A percentile compares a stretch with the other conserved stretches of the same genome.
Evolutionary conservation across 2,329 filamentous ascomycete species (phyloP).

Genomic region (Stylonectria norvegica): DNA sequence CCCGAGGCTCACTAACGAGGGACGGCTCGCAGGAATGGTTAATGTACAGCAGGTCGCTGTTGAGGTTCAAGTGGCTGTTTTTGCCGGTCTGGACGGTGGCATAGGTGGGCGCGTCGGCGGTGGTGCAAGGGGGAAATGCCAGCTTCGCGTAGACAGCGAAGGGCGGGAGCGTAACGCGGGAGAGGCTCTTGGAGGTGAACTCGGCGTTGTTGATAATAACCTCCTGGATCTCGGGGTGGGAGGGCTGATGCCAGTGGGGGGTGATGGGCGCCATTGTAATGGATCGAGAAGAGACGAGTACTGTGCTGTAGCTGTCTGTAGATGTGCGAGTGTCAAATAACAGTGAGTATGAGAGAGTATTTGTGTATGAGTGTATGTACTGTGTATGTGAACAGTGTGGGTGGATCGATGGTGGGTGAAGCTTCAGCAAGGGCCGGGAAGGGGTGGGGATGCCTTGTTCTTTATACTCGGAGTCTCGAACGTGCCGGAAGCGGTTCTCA

Average conservation of each 20-base stretch:
- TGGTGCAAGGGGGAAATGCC: constrained; percentile 59
- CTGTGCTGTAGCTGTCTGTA: too few relatives aligned
- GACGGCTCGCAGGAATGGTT: constrained; percentile 67
- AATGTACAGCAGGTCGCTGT: constrained; percentile 64
- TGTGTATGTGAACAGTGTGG: too few relatives aligned
- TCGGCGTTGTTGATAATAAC: constrained; percentile 52
- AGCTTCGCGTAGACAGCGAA: constrained; percentile 66
- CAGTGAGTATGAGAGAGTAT: too few relatives aligned
- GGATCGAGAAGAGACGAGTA: not conserved
- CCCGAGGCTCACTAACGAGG: constrained; percentile 46
- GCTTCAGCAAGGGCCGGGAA: too few relatives aligned
- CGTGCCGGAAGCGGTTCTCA: too few relatives aligned
- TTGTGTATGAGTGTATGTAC: too few relatives aligned
- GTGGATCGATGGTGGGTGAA: constrained; percentile 7
- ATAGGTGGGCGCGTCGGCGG: constrained; percentile 55
- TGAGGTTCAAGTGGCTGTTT: constrained; percentile 57
- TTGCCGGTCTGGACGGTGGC: constrained; percentile 60
- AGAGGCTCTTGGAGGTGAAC: constrained; percentile 60
- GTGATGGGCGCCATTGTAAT: constrained; percentile 52
- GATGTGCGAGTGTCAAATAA: too few relatives aligned
- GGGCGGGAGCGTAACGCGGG: constrained; percentile 52
- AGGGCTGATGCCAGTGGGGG: constrained; percentile 59
- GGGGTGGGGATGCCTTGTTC: too few relatives aligned
- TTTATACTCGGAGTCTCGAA: too few relatives aligned
- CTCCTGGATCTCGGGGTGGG: constrained; percentile 56